Evolutionary conservation across 257 asterid genomes (phyloP), one percentile per base, ranked within the genome.

Genomic region (Solanum acaule): DNA sequence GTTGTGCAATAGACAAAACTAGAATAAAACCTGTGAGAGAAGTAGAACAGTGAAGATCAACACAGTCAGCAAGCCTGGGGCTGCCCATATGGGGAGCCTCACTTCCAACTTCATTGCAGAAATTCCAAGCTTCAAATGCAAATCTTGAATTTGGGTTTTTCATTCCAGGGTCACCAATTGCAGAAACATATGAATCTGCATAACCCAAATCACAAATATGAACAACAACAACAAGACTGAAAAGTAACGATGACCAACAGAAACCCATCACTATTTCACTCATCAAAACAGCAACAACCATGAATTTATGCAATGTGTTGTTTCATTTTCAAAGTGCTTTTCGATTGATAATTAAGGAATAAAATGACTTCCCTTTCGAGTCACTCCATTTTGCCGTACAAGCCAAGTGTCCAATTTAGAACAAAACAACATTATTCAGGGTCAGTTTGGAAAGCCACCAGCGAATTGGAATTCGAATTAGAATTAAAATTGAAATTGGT

Each of bases 51-150:
- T 65, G 34, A 76, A 94, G 93, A 93, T 96, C 95, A 88, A 98
- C 91, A 91, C 98, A 96, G 84, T 95, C 98, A 87, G 98, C 98
- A 91, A 95, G 83, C 91, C 98, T 93, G 88, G 98, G 98, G 90
- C 98, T 94, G 77, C 96, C 98, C 96, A 93, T 93, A 23, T 90
- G 84, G 12, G 98, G 98, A 8, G 95, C 96, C 89, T 96, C 98
- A 11, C 44, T 16, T 20, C 98, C 98, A 78, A 96, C 98, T 91
- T 96, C 98, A 87, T 95, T 95, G 89, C 98, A 96, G 93, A 96
- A 96, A 92, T 96, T 95, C 98, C 98, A 96, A 87, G 96, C 98
- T 92, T 96, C 98, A 14, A 95, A 89, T 38, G 92, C 98, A 87
- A 95, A 96, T 92, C 98, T 93, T 16, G 98, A 77, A 94, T 93